A percentile compares a stretch with the other conserved stretches of the same genome.
phyloP scores from a whole-genome alignment of 805 yeast genomes.

The Wickerhamiella sergipiensis region DNA sequence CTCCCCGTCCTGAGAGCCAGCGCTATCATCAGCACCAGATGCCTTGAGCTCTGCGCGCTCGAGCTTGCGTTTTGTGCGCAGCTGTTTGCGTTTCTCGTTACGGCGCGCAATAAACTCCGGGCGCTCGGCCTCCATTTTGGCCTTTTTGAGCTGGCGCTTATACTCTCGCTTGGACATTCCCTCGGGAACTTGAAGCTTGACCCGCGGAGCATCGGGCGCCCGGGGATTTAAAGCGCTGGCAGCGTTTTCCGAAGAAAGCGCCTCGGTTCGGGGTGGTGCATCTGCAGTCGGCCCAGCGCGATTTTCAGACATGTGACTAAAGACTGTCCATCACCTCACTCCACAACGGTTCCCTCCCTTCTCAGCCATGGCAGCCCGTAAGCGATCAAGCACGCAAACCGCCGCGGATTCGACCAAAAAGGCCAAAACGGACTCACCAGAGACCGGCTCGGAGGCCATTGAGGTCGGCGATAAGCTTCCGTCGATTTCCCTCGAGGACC shows the following conservation, averaged over 20 bases:
- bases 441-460: conserved; percentile 12
- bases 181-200: conserved; percentile 39
- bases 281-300: not conserved
- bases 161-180: conserved; percentile 82
- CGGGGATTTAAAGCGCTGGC: not conserved
- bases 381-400: not conserved
- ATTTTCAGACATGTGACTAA: not conserved
- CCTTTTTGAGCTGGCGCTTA: conserved; percentile 53
- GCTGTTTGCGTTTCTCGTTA: conserved; percentile 39
- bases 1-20: not conserved
- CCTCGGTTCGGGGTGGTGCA: not conserved
- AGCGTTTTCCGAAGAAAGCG: not conserved
- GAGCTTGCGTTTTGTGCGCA: conserved; percentile 12
- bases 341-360: too few relatives aligned
- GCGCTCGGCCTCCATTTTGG: conserved; percentile 49
- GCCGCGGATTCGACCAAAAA: not conserved
- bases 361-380: not conserved
- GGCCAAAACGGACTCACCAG: conserved; percentile 7
- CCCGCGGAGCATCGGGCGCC: not conserved
- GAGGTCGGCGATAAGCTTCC: conserved; percentile 49
- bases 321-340: not conserved
- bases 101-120: conserved; percentile 42
- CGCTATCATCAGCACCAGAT: conserved; percentile 4
- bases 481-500: conserved; percentile 46
- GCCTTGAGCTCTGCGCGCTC: conserved; percentile 6